A percentile compares a stretch with the other conserved stretches of the same genome.
Evolutionary conservation across 352 stramenopile species (phyloP).

Genomic region (Phytophthora meadii): DNA sequence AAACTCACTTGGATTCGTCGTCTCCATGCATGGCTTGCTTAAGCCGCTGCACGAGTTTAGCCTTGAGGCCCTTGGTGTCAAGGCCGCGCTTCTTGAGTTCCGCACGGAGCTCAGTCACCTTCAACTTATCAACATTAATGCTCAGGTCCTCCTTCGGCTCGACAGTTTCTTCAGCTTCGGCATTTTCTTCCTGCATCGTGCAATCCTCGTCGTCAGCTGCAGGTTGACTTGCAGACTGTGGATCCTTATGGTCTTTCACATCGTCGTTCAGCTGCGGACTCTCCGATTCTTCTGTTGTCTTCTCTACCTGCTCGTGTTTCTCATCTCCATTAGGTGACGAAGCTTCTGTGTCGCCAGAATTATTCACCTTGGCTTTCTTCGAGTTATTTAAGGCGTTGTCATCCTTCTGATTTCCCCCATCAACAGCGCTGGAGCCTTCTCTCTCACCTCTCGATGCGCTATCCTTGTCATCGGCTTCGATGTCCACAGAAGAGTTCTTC

Average conservation of each 20-base stretch:
- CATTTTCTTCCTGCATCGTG: conserved; percentile 5
- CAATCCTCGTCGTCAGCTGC: conserved; percentile 3
- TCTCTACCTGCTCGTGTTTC: conserved; percentile 2
- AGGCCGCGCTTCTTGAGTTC: conserved; percentile 77
- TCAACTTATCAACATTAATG: conserved; percentile 55
- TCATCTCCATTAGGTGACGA: conserved; percentile 13
- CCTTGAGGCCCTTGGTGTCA: conserved; percentile 78
- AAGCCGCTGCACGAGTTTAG: conserved; percentile 64
- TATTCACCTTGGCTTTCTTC: conserved; percentile 5
- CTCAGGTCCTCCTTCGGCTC: conserved; percentile 17
- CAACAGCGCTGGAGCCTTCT: background rate
- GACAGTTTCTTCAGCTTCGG: conserved; percentile 2
- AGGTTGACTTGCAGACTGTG: background rate
- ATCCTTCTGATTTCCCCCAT: conserved; percentile 12
- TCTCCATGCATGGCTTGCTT: conserved; percentile 52
- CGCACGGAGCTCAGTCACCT: conserved; percentile 66
- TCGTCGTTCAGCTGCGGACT: conserved; percentile 11
- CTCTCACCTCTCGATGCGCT: conserved; percentile 20
- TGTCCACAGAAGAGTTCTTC: conserved; percentile 13
- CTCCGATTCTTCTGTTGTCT: conserved; percentile 19
- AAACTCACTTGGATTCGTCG: conserved; percentile 43
- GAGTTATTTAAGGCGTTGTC: background rate
- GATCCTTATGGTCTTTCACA: conserved; percentile 13
- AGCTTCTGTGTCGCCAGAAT: conserved; percentile 7
- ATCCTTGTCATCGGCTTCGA: conserved; percentile 24